Base-by-base conservation (phyloP, 2,329 filamentous ascomycete genomes). In the Epichloe elymi region DNA sequence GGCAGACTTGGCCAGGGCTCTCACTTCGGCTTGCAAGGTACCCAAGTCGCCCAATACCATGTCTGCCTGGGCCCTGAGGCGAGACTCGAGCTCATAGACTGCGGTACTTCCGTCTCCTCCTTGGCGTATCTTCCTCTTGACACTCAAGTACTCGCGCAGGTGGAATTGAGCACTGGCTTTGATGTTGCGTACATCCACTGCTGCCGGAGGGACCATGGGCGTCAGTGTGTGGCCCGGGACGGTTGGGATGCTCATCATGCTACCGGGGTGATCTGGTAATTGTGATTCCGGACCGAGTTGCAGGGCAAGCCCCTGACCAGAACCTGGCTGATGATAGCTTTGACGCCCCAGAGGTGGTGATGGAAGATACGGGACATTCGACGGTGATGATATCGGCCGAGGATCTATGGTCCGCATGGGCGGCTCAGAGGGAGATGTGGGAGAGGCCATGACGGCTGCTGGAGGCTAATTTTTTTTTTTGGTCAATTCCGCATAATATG, bases 41-140 rank as follows among this genome's bases (percentile, higher is more conserved):
- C 64, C 67, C 54, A 80, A 57, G 48, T 78, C 73, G 17, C 61
- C 63, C 10, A 75, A 55, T n/a, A 72, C 66, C 7, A 70, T 55
- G 30, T 60, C 66, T 5, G 68, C 67, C 59, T 76, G 73, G 5
- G 58, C 55, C 6, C 70, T 65, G 44, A 78, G 60, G 30, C 69
- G 70, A 3, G 67, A 63, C 44, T 75, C 70, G 36, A 73, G 60
- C n/a, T 67, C 65, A 17, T 66, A 54, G 37, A 56, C 63, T 56
- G 58, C 64, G 51, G 60, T 61, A 58, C 54, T 58, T 26, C 19
- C 47, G 36, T 57, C 63, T 40, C 59, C 63, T 44, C 54, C 54
- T 43, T 57, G 57, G 49, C 55, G 60, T 48, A 63, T 56, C 57
- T 63, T 63, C 17, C 58, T 59, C 56, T 64, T 63, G 15, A 70